A percentile compares a stretch with the other conserved stretches of the same genome.
phyloP scores from a whole-genome alignment of 805 yeast species.

The Zygosaccharomyces pseudorouxii region DNA sequence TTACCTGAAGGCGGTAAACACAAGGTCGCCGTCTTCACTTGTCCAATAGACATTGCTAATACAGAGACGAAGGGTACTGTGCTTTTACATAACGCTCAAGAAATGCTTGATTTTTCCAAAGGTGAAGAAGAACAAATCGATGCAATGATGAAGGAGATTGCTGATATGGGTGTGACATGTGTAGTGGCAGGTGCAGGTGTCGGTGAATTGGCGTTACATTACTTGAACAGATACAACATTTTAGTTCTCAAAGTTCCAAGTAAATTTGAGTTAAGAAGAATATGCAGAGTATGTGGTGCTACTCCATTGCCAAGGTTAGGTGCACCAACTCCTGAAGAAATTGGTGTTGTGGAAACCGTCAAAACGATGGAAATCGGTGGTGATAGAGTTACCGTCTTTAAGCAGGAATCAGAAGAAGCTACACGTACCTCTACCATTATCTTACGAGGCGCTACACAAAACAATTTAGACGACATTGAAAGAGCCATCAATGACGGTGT shows the following conservation, averaged over 20 bases:
- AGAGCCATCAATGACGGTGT: conserved; percentile 98
- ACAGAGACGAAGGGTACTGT: conserved; percentile 99
- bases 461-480: conserved; percentile 88
- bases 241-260: conserved; percentile 86
- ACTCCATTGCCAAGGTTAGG: conserved; percentile 92
- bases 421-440: conserved; percentile 91
- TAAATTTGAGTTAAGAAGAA: conserved; percentile 88
- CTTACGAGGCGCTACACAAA: conserved; percentile 94
- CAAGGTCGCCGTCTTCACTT: conserved; percentile 87
- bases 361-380: conserved; percentile 96
- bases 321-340: conserved; percentile 92
- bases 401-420: conserved; percentile 56
- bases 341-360: conserved; percentile 81
- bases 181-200: conserved; percentile 92
- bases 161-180: conserved; percentile 79
- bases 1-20: conserved; percentile 47
- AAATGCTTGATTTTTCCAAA: conserved; percentile 91
- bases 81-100: conserved; percentile 89
- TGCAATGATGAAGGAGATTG: conserved; percentile 72
- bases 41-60: conserved; percentile 90
- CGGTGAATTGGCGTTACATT: conserved; percentile 91
- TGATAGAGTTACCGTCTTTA: conserved; percentile 90
- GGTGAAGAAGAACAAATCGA: conserved; percentile 96
- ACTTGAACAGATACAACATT: conserved; percentile 79
- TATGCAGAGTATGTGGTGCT: conserved; percentile 95